Evolutionary conservation across 163 green algal species (phyloP), one percentile per base, ranked within the genome.

Genomic region (Trebouxiophyceae sp.): DNA sequence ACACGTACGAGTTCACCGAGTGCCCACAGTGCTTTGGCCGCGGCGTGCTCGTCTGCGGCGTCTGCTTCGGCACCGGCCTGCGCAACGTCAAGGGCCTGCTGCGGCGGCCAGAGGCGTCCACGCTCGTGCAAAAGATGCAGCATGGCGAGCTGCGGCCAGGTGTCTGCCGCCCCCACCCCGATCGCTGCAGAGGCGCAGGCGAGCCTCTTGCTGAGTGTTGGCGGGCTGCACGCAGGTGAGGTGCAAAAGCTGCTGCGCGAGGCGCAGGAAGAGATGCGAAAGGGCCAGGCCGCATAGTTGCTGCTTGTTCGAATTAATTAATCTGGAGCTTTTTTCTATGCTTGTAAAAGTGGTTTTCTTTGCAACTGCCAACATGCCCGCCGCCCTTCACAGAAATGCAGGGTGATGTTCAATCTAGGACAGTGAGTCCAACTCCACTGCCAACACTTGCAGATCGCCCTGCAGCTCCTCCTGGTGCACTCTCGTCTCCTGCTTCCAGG

Each of bases 1-100:
- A 97, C 78, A 91, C 78, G 6, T 98, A 98, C 67, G 90, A 98
- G 80, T 98, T 97, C 67, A 86, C 87, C 5, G 93, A 98, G 81
- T 98, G 93, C 82, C 93, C 93, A 1, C 89, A 96, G 70, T 98
- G 93, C 81, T 97, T 90, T 68, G 93, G 93, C 34, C 73, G 89
- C 1, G 93, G 93, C 29, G 84, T 86, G 58, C 80, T 88, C 30
- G 87, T 98, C 45, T 98, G 93, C 74, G 86, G 86, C 2, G 85
- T 94, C 29, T 98, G 93, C 82, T 96, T 97, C 66, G 91, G 93
- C 58, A 98, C 91, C 24, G 93, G 93, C 1, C 73, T 95, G 68
- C 71, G 75, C 20, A 97, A 98, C 74, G 87, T 95, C 29, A 82
- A 75, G 32, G 93, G 93, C 7, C 80, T 98, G 69, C 82, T 98